These are phyloP conservation scores for Pichia sp. DNA, from an alignment of 1,139 yeast genomes.

Conservation along the genomic window DNA sequence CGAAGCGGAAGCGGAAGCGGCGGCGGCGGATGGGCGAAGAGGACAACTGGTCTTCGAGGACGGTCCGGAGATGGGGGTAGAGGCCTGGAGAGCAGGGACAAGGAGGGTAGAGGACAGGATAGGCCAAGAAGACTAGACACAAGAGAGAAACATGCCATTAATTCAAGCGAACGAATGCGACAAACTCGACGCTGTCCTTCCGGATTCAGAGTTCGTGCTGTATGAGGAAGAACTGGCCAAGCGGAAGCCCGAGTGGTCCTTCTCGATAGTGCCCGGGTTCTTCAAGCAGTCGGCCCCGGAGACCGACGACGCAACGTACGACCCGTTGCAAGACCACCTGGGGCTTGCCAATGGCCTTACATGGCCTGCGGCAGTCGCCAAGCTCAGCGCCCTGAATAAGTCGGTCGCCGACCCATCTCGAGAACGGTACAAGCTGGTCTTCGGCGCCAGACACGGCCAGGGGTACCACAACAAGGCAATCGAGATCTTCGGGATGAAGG, in stretches of 20 bases:
- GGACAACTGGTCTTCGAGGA: background rate
- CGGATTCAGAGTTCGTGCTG: constrained; percentile 5
- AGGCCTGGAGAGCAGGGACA: background rate
- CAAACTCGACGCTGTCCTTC: constrained; percentile 24
- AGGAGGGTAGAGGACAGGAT: background rate
- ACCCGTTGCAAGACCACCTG: constrained; percentile 45
- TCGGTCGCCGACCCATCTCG: constrained; percentile 30
- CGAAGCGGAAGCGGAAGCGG: background rate
- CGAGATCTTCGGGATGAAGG: constrained; percentile 49
- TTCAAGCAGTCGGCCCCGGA: constrained; percentile 46
- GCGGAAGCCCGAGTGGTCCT: constrained; percentile 36
- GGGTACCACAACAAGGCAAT: constrained; percentile 69
- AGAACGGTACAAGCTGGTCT: constrained; percentile 49
- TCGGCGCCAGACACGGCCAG: constrained; percentile 74
- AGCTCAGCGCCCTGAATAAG: constrained; percentile 38
- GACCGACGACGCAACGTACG: constrained; percentile 47
- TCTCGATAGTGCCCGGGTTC: constrained; percentile 44
- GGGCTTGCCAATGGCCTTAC: constrained; percentile 38
- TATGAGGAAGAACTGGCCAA: background rate
- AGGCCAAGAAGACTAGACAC: background rate
- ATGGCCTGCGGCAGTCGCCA: constrained; percentile 42
- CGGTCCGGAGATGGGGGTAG: too few species aligned
- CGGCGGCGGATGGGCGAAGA: background rate
- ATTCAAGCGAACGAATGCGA: constrained; percentile 26
- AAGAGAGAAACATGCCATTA: constrained; percentile 17